phyloP scores from a whole-genome alignment of 2,329 filamentous ascomycete species.

The Epichloe sylvatica region DNA sequence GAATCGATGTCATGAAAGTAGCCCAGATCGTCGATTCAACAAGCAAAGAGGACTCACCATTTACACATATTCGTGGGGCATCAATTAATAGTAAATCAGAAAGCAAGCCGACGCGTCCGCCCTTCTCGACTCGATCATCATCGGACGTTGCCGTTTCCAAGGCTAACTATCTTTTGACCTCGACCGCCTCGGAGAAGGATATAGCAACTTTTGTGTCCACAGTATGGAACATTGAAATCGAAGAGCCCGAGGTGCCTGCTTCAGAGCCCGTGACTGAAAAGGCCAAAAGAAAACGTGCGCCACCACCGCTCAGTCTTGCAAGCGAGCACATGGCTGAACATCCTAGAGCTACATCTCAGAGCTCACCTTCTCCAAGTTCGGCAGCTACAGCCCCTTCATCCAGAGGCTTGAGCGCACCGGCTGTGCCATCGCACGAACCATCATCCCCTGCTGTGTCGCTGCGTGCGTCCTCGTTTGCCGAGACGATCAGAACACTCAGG shows the following conservation, averaged over 20 bases:
- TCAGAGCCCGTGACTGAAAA: conserved; percentile 20
- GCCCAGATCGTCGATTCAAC: conserved; percentile 39
- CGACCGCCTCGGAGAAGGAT: conserved; percentile 38
- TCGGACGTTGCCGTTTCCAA: conserved; percentile 28
- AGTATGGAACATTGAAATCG: conserved; percentile 31
- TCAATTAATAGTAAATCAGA: conserved; percentile 16
- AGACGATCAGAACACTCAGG: conserved; percentile 15
- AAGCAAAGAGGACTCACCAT: conserved; percentile 22
- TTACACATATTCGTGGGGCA: conserved; percentile 25
- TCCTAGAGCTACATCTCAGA: conserved; percentile 12
- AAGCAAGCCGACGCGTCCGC: conserved; percentile 9
- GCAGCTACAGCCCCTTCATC: background rate
- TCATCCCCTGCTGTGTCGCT: conserved; percentile 4
- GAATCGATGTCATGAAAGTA: conserved; percentile 42
- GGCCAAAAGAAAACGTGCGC: conserved; percentile 12
- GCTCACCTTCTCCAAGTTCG: conserved; percentile 9
- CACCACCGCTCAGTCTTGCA: conserved; percentile 12
- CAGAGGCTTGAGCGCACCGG: background rate
- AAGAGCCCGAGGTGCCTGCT: conserved; percentile 19
- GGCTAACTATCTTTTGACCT: conserved; percentile 43
- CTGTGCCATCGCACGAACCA: background rate
- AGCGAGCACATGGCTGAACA: conserved; percentile 19
- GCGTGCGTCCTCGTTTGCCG: conserved; percentile 7
- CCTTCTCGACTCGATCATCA: conserved; percentile 14
- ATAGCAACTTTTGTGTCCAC: conserved; percentile 39